phyloP scores from a whole-genome alignment of 2,329 filamentous ascomycete species.

The Epicoccum nigrum region DNA sequence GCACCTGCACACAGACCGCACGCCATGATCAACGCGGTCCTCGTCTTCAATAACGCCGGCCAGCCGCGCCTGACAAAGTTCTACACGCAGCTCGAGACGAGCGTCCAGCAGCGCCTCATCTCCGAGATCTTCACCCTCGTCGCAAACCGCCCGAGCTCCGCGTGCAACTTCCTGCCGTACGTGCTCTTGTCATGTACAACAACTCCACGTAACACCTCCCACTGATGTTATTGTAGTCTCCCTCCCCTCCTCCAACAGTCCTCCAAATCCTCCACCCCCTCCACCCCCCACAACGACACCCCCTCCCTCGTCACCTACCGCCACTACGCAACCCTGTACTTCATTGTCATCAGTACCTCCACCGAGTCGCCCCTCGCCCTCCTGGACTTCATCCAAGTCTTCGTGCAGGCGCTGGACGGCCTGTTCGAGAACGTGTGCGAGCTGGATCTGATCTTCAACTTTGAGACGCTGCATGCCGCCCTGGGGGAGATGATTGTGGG shows the following conservation, averaged over 20 bases:
- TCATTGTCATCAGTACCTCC: conserved; percentile 96
- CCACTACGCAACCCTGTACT: conserved; percentile 97
- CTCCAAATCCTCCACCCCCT: conserved; percentile 50
- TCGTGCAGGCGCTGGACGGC: conserved; percentile 92
- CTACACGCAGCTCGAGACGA: conserved; percentile 97
- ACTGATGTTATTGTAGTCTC: conserved; percentile 54
- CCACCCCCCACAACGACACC: conserved; percentile 78
- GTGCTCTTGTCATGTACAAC: too few species aligned
- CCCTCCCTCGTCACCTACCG: conserved; percentile 97
- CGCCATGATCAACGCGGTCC: conserved; percentile 94
- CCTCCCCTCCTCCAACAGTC: conserved; percentile 65
- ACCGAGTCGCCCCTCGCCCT: conserved; percentile 95
- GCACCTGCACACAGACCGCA: conserved; percentile 2
- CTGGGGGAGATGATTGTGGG: conserved; percentile 94
- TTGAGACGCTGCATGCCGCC: conserved; percentile 91
- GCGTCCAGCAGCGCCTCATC: conserved; percentile 94
- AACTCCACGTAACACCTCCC: too few species aligned
- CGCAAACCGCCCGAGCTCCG: conserved; percentile 84
- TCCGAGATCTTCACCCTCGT: conserved; percentile 97
- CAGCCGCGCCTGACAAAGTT: conserved; percentile 97
- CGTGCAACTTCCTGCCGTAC: conserved; percentile 92
- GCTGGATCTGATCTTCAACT: conserved; percentile 98
- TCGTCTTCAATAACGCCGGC: conserved; percentile 98
- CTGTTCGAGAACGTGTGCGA: conserved; percentile 99
- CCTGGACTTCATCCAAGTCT: conserved; percentile 97